phyloP scores from a whole-genome alignment of 2,329 filamentous ascomycete species.

The Colletotrichum siamense region DNA sequence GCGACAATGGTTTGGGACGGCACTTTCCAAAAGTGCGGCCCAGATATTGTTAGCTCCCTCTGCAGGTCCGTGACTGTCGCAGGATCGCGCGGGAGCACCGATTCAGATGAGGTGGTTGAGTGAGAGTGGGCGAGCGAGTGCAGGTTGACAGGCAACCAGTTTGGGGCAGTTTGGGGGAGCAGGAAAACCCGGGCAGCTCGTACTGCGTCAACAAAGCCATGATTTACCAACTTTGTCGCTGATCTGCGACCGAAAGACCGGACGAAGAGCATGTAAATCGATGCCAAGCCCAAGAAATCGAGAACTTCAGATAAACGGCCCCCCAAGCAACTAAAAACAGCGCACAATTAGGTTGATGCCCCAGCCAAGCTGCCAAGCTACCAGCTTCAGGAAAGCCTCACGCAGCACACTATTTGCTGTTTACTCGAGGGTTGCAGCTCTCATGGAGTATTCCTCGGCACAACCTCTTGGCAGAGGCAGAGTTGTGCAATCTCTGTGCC shows the following conservation, averaged over 20 bases:
- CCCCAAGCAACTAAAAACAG: neutral
- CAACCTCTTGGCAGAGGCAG: neutral
- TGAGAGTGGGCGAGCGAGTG: neutral
- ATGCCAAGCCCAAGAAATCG: neutral
- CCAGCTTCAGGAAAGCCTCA: neutral
- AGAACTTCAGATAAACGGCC: slow-evolving; percentile 3
- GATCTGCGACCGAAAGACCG: neutral
- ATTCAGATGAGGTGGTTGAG: no score
- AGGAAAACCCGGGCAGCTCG: neutral
- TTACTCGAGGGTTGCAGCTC: neutral
- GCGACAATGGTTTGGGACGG: neutral
- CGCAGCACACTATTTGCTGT: neutral
- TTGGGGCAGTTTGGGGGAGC: neutral
- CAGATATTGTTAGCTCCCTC: neutral
- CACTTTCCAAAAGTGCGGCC: neutral
- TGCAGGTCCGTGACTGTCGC: neutral
- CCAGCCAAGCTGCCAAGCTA: slow-evolving; percentile 8
- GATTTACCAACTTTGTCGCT: neutral
- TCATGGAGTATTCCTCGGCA: neutral
- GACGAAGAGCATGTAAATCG: neutral
- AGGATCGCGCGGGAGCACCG: neutral
- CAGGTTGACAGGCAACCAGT: neutral
- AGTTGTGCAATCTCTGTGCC: neutral
- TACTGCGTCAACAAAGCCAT: neutral
- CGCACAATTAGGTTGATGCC: neutral